Conservation (phyloP, 495 filamentous ascomycete genomes). For the Platismatia glauca region DNA sequence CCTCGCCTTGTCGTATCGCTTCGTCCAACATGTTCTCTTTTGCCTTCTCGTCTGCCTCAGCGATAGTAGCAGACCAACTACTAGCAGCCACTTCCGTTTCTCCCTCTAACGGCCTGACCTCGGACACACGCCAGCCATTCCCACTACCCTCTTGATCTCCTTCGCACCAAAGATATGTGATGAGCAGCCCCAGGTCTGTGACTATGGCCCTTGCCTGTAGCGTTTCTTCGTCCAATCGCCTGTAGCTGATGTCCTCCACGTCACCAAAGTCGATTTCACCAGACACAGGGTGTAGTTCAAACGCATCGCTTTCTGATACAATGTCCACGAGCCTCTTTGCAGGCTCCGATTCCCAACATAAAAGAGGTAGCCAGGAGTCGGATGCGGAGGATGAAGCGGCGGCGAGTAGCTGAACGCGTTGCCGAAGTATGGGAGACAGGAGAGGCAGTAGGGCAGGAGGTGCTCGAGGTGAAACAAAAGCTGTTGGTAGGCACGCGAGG, state of each 20-base stretch:
- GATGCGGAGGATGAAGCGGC: conserved; percentile 42
- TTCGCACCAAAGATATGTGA: conserved; percentile 58
- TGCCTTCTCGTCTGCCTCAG: conserved; percentile 42
- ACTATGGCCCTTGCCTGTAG: conserved; percentile 58
- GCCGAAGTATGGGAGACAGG: conserved; percentile 84
- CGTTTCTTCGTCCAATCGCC: conserved; percentile 76
- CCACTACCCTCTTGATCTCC: conserved; percentile 58
- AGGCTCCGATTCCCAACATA: conserved; percentile 70
- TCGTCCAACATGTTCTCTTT: conserved; percentile 35
- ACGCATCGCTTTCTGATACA: conserved; percentile 51
- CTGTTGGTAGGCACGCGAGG: conserved; percentile 77
- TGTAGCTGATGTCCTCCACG: conserved; percentile 54
- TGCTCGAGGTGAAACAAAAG: conserved; percentile 67
- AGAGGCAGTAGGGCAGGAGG: conserved; percentile 69
- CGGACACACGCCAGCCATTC: conserved; percentile 75
- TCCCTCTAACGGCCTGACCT: conserved; percentile 55
- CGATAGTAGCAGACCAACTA: conserved; percentile 44
- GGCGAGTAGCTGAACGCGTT: conserved; percentile 72
- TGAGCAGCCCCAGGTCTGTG: conserved; percentile 44
- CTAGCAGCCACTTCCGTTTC: conserved; percentile 30
- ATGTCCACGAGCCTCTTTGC: conserved; percentile 58
- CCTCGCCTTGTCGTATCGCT: conserved; percentile 27
- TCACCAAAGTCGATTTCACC: conserved; percentile 79
- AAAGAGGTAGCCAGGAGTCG: conserved; percentile 79
- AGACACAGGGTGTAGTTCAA: conserved; percentile 86